Base-by-base conservation (phyloP, 768 basidiomycete species). In the Phaeotremella fagi region DNA sequence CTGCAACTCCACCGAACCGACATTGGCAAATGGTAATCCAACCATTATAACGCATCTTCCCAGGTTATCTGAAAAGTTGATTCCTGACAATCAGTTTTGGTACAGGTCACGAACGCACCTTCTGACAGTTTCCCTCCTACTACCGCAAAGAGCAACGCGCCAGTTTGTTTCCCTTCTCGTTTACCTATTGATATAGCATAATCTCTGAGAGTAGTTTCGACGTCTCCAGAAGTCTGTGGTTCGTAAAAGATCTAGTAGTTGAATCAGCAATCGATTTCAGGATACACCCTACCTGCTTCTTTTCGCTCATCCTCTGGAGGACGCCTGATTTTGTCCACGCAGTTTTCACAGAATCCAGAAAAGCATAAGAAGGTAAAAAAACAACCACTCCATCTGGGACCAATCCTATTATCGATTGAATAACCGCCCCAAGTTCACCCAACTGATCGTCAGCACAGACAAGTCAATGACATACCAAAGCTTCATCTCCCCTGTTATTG, bases 41-140 rank as follows among this genome's bases (percentile, higher is more conserved):
- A 94, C 79, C 53, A 92, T 81, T 26, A 91, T 78, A 22, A 95
- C 88, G 11, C 84, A 86, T 26, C 91, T 85, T 2, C 91, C 90
- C 15, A 89, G 82, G 44, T 84, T 80, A 69, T 90, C 86, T 18
- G 83, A 80, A 62, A 82, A 82, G 69, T 82, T 82, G 57, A 82
- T 78, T 6, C 92, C 70, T 72, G 31, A n/a, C n/a, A n/a, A n/a
- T n/a, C 47, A 20, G 37, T 33, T 33, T 33, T 16, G 16, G 31
- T 33, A 7, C 26, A 49, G 28, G 25, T 28, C n/a, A 33, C 0
- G 11, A 23, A 24, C 58, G 31, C 20, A 68, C 72, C 94, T 75
- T 99, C 95, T 0, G 90, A 92, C n/a, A 99, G 80, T 70, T 97
- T 98, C 24, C 91, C 94, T 16, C 92, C 92, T 24, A 98, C 85